These are phyloP conservation scores for Adansonia digitata DNA, from an alignment of 345 rosid species.

Conservation along the genomic window DNA sequence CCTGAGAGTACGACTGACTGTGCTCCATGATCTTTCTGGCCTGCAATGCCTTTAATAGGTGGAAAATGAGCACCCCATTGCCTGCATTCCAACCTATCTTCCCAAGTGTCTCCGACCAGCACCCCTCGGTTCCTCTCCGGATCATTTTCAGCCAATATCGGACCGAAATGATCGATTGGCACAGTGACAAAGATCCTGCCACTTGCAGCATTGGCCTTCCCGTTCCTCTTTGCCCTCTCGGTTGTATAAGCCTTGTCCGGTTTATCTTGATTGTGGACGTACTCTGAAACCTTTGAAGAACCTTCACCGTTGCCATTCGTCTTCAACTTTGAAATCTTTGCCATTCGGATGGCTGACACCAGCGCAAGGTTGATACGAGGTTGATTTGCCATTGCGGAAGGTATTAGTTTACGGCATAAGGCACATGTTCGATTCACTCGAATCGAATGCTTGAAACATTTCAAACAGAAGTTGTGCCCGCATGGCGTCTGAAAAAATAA, in stretches of 20 bases:
- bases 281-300: slow-evolving; percentile 28
- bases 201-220: slow-evolving; percentile 57
- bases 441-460: slow-evolving; percentile 50
- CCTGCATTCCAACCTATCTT: slow-evolving; percentile 48
- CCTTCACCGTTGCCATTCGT: slow-evolving; percentile 16
- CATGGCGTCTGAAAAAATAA: slow-evolving; percentile 49
- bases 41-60: slow-evolving; percentile 55
- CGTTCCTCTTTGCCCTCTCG: slow-evolving; percentile 43
- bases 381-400: slow-evolving; percentile 39
- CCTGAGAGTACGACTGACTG: slow-evolving; percentile 65
- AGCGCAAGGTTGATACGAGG: slow-evolving; percentile 53
- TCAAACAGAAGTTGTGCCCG: slow-evolving; percentile 59
- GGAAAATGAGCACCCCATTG: slow-evolving; percentile 73
- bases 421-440: slow-evolving; percentile 41
- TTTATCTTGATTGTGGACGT: slow-evolving; percentile 41
- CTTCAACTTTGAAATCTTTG: slow-evolving; percentile 37
- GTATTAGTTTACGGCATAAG: slow-evolving; percentile 44
- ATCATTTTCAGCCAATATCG: slow-evolving; percentile 54
- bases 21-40: slow-evolving; percentile 50
- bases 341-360: slow-evolving; percentile 48
- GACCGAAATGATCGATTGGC: slow-evolving; percentile 60
- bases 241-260: slow-evolving; percentile 55
- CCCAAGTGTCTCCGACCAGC: slow-evolving; percentile 59
- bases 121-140: slow-evolving; percentile 56
- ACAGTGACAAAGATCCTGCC: slow-evolving; percentile 55